Conservation (phyloP, 192 early-diverging fungal species). For the Chytriomyces sp. region DNA sequence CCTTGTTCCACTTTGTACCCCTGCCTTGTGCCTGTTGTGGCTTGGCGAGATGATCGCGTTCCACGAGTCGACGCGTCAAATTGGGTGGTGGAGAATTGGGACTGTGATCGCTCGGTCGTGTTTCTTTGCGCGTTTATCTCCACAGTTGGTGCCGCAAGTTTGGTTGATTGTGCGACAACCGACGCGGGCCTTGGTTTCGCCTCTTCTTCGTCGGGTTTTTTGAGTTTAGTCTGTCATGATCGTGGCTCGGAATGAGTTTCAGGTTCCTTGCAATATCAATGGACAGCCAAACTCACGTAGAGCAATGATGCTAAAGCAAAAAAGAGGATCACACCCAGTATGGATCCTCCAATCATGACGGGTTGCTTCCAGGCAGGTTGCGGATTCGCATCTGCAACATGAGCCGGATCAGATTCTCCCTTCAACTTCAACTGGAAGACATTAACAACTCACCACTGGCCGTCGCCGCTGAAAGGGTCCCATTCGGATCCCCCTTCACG, state of each 20-base stretch:
- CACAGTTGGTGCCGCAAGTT: background rate
- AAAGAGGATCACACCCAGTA: background rate
- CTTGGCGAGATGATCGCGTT: background rate
- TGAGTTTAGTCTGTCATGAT: background rate
- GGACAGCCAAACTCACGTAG: background rate
- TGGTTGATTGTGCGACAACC: background rate
- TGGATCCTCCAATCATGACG: background rate
- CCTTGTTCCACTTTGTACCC: too few relatives aligned
- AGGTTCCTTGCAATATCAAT: background rate
- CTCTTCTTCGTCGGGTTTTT: background rate
- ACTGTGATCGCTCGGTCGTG: background rate
- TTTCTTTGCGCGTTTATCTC: too few relatives aligned
- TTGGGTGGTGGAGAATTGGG: background rate
- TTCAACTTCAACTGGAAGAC: too few relatives aligned
- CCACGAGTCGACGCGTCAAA: too few relatives aligned
- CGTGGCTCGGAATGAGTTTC: background rate
- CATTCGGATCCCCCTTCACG: background rate
- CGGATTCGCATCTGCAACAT: too few relatives aligned
- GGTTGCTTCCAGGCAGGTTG: conserved; percentile 7
- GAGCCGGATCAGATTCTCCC: background rate
- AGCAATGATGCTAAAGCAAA: background rate
- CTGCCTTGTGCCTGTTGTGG: background rate
- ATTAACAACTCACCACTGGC: too few relatives aligned
- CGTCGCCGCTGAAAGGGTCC: background rate
- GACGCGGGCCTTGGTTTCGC: background rate